phyloP scores from a whole-genome alignment of 2,329 filamentous ascomycete species.

The Hypoxylon sp. region DNA sequence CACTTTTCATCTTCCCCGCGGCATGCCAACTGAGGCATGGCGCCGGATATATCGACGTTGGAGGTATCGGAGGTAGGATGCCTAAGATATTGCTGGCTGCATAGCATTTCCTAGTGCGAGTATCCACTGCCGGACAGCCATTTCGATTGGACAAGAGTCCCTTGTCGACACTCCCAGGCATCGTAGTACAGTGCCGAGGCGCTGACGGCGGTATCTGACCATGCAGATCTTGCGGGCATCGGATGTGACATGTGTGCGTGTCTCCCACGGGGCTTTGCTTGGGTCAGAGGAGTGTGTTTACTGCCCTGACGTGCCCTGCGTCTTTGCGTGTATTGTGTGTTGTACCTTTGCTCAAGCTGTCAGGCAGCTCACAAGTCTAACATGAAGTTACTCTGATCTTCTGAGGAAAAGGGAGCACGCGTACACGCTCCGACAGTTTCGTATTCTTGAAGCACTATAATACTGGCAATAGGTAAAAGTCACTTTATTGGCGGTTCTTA shows the following conservation, averaged over 20 bases:
- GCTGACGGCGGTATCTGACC: constrained; percentile 17
- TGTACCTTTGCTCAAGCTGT: too few species aligned
- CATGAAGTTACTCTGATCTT: background rate
- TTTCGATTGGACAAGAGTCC: constrained; percentile 27
- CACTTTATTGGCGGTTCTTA: too few species aligned
- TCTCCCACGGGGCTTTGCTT: background rate
- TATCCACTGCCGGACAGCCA: constrained; percentile 19
- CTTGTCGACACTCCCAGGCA: constrained; percentile 27
- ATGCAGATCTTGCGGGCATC: constrained; percentile 22
- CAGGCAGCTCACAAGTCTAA: background rate
- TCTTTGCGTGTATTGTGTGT: too few species aligned
- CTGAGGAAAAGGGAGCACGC: too few species aligned
- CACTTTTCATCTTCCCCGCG: constrained; percentile 3
- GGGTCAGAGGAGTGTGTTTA: constrained; percentile 9
- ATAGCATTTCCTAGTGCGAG: constrained; percentile 26
- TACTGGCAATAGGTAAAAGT: too few species aligned
- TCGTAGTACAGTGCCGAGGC: constrained; percentile 25
- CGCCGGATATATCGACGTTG: constrained; percentile 29
- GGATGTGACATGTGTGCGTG: constrained; percentile 19
- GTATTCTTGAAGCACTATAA: too few species aligned
- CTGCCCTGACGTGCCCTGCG: background rate
- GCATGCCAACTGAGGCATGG: background rate
- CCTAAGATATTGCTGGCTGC: constrained; percentile 24
- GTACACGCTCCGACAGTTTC: too few species aligned
- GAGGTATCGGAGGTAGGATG: constrained; percentile 5